These are phyloP conservation scores for Lentinula lateritia DNA, from an alignment of 768 basidiomycete genomes.

Conservation along the genomic window DNA sequence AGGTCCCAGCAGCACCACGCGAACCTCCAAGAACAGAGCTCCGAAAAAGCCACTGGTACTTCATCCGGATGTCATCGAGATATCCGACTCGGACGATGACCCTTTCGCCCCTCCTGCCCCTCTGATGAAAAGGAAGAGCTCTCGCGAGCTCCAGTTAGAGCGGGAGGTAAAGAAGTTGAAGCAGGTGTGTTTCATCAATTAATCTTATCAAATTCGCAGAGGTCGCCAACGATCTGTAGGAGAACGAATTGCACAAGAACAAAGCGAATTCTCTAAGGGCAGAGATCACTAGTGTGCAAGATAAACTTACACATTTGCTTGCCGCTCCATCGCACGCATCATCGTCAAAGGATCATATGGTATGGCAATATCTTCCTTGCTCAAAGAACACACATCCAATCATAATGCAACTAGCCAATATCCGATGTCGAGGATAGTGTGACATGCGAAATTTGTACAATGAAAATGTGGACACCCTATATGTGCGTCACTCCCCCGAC, in stretches of 20 bases:
- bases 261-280: background rate
- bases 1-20: background rate
- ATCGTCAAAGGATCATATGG: background rate
- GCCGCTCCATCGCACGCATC: background rate
- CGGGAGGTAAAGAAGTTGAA: conserved; percentile 36
- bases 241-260: background rate
- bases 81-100: conserved; percentile 28
- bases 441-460: conserved; percentile 61
- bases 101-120: conserved; percentile 4
- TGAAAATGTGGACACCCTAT: conserved; percentile 62
- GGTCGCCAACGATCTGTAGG: background rate
- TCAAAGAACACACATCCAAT: background rate
- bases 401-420: background rate
- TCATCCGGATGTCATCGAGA: conserved; percentile 1
- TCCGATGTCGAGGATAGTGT: conserved; percentile 43
- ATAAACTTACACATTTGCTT: background rate
- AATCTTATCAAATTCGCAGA: background rate
- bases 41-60: background rate
- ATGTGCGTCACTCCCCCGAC: conserved; percentile 35
- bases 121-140: background rate
- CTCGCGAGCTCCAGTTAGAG: conserved; percentile 18
- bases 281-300: background rate
- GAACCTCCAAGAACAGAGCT: background rate
- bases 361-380: background rate
- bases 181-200: conserved; percentile 28